Percentiles rank a stretch among this genome's conserved stretches.
Evolutionary conservation across 2,329 filamentous ascomycete species (phyloP).

Genomic region (Chaetomiaceae sp.): DNA sequence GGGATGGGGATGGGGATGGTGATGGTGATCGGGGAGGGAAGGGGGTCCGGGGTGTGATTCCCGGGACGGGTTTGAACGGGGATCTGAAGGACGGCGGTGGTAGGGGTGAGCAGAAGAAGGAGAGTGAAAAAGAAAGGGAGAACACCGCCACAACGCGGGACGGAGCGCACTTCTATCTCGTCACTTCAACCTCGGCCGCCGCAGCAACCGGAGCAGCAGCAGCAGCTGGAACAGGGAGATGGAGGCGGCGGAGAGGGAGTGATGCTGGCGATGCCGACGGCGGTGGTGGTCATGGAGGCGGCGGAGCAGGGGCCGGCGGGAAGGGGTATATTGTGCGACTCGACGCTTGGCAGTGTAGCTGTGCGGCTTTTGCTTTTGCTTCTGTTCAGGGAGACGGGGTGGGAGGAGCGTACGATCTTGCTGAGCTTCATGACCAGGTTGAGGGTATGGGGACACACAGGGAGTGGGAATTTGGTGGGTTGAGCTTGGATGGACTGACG

Average conservation of each 20-base stretch:
- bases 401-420: conserved; percentile 15
- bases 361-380: conserved; percentile 74
- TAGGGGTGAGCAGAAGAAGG: too few species aligned
- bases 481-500: conserved; percentile 36
- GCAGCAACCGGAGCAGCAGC: not conserved
- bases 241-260: not conserved
- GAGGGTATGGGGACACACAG: not conserved
- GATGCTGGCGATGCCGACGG: conserved; percentile 11
- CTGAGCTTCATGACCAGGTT: conserved; percentile 3
- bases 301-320: conserved; percentile 10
- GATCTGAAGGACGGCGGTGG: too few species aligned
- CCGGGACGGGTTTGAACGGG: too few species aligned
- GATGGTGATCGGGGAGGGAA: too few species aligned
- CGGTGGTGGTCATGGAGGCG: conserved; percentile 22
- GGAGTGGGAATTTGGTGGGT: conserved; percentile 46
- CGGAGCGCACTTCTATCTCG: conserved; percentile 21
- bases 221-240: not conserved
- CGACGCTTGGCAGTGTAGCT: conserved; percentile 80
- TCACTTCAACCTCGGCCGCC: conserved; percentile 9
- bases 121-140: too few species aligned
- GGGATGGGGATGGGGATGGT: too few species aligned
- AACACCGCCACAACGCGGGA: too few species aligned
- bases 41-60: too few species aligned
- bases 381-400: conserved; percentile 32
- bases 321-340: conserved; percentile 66